Percentiles rank a stretch among this genome's conserved stretches.
Conservation (phyloP, 1,284 basidiomycete genomes). For the Rugosomyces carneus region DNA sequence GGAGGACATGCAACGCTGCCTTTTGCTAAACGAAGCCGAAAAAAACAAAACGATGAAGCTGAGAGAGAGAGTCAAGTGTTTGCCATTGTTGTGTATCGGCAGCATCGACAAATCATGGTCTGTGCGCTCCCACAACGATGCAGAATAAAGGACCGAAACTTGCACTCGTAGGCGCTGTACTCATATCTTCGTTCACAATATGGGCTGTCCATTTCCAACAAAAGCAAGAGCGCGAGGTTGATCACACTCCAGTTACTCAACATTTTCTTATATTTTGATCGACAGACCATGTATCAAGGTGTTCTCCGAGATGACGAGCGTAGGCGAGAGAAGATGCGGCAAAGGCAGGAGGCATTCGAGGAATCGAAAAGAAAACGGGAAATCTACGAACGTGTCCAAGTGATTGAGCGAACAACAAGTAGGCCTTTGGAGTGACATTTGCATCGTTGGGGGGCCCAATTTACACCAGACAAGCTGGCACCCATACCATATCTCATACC, state of each 20-base stretch:
- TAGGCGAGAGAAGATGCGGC: slow-evolving; percentile 61
- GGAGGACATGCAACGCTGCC: slow-evolving; percentile 23
- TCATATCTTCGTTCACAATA: slow-evolving; percentile 68
- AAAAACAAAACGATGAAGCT: slow-evolving; percentile 10
- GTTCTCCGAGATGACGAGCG: slow-evolving; percentile 86
- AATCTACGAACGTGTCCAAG: slow-evolving; percentile 63
- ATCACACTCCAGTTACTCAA: slow-evolving; percentile 8
- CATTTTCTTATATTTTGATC: slow-evolving; percentile 6
- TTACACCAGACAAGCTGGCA: too few relatives aligned
- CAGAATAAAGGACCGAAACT: slow-evolving; percentile 71
- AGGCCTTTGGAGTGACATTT: neutral
- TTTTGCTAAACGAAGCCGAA: slow-evolving; percentile 8
- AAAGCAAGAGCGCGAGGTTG: slow-evolving; percentile 77
- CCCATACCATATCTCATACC: too few relatives aligned
- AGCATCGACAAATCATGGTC: slow-evolving; percentile 17
- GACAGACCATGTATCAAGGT: slow-evolving; percentile 85
- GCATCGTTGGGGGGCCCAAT: too few relatives aligned
- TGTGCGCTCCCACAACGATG: slow-evolving; percentile 24
- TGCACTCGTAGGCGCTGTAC: slow-evolving; percentile 67
- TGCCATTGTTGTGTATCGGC: slow-evolving; percentile 27
- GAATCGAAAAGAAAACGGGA: slow-evolving; percentile 61
- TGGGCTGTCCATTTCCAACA: slow-evolving; percentile 93
- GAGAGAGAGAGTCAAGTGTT: slow-evolving; percentile 21
- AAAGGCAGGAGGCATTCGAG: slow-evolving; percentile 61
- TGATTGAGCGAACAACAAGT: slow-evolving; percentile 26